Base-by-base conservation (phyloP, 441 rosid species). In the Gossypium davidsonii region DNA sequence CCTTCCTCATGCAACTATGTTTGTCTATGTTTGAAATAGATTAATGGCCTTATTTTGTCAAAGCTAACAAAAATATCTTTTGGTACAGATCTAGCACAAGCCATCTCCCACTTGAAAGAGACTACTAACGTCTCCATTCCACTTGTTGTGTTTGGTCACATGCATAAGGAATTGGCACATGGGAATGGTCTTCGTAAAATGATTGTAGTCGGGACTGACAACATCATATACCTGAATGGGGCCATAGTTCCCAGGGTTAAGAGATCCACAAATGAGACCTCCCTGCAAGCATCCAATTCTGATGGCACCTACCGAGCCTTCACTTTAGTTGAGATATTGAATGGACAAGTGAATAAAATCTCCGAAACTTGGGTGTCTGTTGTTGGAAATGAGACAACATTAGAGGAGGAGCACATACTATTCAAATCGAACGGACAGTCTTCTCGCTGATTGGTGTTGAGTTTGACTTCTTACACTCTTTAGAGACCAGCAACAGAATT, bases 131-230 rank as follows among this genome's bases (percentile, higher is more conserved):
- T 86, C 64, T 42, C 72, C 1, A 65, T 82, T 25, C 91, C 88
- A 21, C 81, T 93, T 70, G 90, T 90, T 2, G 87, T 91, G 75
- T 93, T 91, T 65, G 97, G 97, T 28, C 98, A 93, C 86, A 91
- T 90, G 98, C 97, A 93, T 56, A 91, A 93, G 71, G 83, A 87
- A 86, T 87, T 91, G 66, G 86, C 88, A 56, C 26, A 82, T 31
- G 85, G 93, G 57, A 87, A 85, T 61, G 94, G 91, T 63, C 73
- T 79, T 7, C 83, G 91, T 44, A 87, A 89, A 85, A 91, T 93
- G 97, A 81, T 86, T 34, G 87, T 79, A 73, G 75, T 79, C 49
- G 88, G 85, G 42, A 52, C 74, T 58, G 91, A 88, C 76, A 77
- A 82, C 52, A 86, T 78, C n/a, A 67, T 94, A 70, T 94, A 87